phyloP scores from a whole-genome alignment of 2,329 filamentous ascomycete genomes.

The Arthrinium phaeospermum region DNA sequence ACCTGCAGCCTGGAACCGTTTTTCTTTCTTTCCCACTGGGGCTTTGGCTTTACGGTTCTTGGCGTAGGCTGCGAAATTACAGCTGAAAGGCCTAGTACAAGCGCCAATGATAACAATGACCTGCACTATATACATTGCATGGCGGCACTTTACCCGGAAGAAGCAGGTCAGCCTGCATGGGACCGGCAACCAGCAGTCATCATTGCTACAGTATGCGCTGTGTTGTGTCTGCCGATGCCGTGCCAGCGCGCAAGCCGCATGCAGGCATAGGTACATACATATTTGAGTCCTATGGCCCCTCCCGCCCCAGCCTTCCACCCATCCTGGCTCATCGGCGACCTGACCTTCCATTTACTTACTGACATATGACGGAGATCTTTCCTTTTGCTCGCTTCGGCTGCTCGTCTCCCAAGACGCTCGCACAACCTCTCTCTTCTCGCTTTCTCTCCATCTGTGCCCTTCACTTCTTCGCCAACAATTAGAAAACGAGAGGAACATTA shows the following conservation, averaged over 20 bases:
- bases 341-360: background rate
- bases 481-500: background rate
- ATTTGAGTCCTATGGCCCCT: background rate
- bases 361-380: background rate
- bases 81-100: background rate
- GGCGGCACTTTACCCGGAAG: constrained; percentile 1
- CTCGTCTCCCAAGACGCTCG: background rate
- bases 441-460: background rate
- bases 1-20: background rate
- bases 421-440: background rate
- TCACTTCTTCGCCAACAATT: background rate
- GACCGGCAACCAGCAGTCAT: background rate
- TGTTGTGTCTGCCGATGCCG: background rate
- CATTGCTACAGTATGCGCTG: background rate
- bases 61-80: constrained; percentile 7
- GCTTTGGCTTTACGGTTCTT: constrained; percentile 6
- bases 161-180: background rate
- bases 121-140: background rate
- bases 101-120: constrained; percentile 9
- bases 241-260: background rate
- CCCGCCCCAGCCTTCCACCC: background rate
- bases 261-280: background rate
- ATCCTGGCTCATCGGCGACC: background rate
- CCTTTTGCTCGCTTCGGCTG: background rate
- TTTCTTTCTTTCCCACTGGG: background rate